Conservation (phyloP, 192 early-diverging fungal genomes). For the Backusella liffmaniae region DNA sequence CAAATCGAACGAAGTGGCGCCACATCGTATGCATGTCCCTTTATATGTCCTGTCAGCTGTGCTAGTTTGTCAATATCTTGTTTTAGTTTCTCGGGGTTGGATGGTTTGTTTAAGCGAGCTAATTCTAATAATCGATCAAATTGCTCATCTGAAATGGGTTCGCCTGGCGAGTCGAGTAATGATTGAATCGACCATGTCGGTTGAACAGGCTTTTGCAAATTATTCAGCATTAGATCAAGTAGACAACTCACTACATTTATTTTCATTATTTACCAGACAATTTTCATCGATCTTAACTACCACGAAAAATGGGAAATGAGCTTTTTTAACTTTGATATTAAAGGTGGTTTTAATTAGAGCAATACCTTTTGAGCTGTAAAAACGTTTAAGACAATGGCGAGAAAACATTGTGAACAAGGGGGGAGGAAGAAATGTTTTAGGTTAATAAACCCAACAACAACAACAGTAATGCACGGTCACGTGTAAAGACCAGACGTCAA, state of each 20-base stretch:
- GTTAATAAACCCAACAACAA: neutral
- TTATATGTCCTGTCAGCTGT: constrained; percentile 30
- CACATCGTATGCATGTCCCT: constrained; percentile 11
- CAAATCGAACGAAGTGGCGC: constrained; percentile 32
- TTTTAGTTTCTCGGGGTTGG: constrained; percentile 15
- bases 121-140: constrained; percentile 23
- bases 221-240: neutral
- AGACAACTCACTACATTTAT: neutral
- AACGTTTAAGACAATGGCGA: neutral
- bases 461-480: neutral
- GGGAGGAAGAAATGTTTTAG: neutral
- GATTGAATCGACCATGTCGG: constrained; percentile 38
- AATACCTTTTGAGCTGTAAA: neutral
- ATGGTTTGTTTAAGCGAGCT: neutral
- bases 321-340: too few species aligned
- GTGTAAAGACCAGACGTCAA: neutral
- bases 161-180: constrained; percentile 2
- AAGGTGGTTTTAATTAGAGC: too few species aligned
- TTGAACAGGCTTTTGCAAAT: constrained; percentile 5
- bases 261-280: neutral
- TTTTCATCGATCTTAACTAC: neutral
- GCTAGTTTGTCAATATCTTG: constrained; percentile 33
- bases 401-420: neutral
- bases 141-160: constrained; percentile 22
- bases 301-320: neutral